These are phyloP conservation scores for Pisolithus albus DNA, from an alignment of 768 basidiomycete genomes.

Conservation along the genomic window DNA sequence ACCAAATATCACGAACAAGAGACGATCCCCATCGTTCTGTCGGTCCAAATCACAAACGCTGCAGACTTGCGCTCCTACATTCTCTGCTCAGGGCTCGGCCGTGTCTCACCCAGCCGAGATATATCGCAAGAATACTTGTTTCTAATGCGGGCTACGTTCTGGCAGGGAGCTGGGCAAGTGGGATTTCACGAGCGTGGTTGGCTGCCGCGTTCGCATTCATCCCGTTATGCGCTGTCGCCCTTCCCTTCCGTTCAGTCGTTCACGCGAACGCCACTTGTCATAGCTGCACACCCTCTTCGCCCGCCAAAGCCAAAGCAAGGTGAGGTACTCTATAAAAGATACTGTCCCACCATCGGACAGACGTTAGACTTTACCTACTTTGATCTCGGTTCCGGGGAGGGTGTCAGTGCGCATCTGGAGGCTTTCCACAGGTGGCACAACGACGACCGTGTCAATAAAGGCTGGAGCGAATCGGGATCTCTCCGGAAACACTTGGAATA, in stretches of 20 bases:
- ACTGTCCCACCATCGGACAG: slow-evolving; percentile 29
- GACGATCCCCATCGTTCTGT: slow-evolving; percentile 33
- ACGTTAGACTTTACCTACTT: slow-evolving; percentile 25
- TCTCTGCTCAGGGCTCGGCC: slow-evolving; percentile 31
- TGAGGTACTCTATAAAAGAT: slow-evolving; percentile 35
- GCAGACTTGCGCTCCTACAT: slow-evolving; percentile 33
- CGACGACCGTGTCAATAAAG: slow-evolving; percentile 36
- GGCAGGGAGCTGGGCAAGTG: slow-evolving; percentile 43
- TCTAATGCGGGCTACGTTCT: slow-evolving; percentile 38
- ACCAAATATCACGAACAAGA: slow-evolving; percentile 33
- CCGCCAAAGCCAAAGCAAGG: slow-evolving; percentile 39
- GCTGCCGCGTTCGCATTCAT: slow-evolving; percentile 22
- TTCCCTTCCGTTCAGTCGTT: slow-evolving; percentile 36
- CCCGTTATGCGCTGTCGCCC: slow-evolving; percentile 13
- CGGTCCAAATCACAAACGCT: slow-evolving; percentile 21
- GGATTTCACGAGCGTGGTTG: slow-evolving; percentile 26
- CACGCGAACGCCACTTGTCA: slow-evolving; percentile 41
- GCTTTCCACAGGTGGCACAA: slow-evolving; percentile 47
- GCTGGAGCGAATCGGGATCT: slow-evolving; percentile 42
- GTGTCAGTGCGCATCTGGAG: slow-evolving; percentile 29
- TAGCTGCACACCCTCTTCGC: slow-evolving; percentile 45
- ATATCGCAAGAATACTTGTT: slow-evolving; percentile 25
- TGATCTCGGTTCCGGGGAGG: slow-evolving; percentile 13
- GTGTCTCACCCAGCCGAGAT: slow-evolving; percentile 8
- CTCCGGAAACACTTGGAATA: slow-evolving; percentile 40